phyloP scores from a whole-genome alignment of 2,329 filamentous ascomycete species.

The Acarospora socialis region DNA sequence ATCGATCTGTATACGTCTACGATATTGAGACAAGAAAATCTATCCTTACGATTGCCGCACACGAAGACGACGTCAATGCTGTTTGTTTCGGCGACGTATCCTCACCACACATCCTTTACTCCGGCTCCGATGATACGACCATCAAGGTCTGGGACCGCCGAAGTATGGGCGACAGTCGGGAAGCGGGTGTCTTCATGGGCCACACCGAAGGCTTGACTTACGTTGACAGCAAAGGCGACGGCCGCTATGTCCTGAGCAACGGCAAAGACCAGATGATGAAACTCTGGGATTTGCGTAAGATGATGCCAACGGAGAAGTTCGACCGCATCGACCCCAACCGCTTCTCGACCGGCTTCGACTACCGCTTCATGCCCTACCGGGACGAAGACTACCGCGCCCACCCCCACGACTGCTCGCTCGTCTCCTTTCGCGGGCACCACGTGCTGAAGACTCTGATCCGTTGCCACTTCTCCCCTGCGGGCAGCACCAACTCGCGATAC shows the following conservation, averaged over 20 bases:
- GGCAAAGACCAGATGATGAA: conserved; percentile 96
- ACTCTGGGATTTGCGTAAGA: conserved; percentile 86
- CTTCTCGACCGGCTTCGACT: conserved; percentile 49
- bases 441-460: conserved; percentile 83
- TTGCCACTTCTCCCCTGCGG: conserved; percentile 85
- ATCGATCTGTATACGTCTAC: conserved; percentile 70
- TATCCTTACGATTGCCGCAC: conserved; percentile 61
- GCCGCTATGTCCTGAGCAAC: conserved; percentile 82
- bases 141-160: conserved; percentile 94
- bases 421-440: conserved; percentile 82
- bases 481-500: conserved; percentile 75
- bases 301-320: conserved; percentile 53
- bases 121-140: conserved; percentile 84
- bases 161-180: conserved; percentile 45
- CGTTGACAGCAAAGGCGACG: conserved; percentile 71
- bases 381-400: conserved; percentile 47
- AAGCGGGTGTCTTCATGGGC: conserved; percentile 50
- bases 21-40: conserved; percentile 72
- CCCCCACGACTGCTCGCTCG: conserved; percentile 75
- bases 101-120: conserved; percentile 89
- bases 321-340: conserved; percentile 37
- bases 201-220: conserved; percentile 53
- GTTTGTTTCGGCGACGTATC: conserved; percentile 85
- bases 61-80: conserved; percentile 83
- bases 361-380: conserved; percentile 43